Base-by-base conservation (phyloP, 2,329 filamentous ascomycete species). In the Furcasterigmium furcatum region DNA sequence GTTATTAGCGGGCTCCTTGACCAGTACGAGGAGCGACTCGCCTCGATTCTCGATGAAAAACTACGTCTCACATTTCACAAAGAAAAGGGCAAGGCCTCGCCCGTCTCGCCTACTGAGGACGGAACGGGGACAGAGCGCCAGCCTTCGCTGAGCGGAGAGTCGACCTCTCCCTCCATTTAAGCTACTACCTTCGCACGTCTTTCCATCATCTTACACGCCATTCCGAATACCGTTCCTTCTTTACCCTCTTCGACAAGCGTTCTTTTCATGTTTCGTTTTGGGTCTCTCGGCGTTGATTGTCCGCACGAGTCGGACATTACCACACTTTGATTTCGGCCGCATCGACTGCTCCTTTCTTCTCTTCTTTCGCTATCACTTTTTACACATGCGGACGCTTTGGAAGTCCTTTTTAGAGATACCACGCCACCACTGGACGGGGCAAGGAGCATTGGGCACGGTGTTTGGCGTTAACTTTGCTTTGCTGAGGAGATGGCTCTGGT, bases 41-140 rank as follows among this genome's bases (percentile, higher is more conserved):
- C 89, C 6, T 80, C 74, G 38, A 74, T 90, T 63, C 72, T 91
- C 38, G 86, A 91, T 52, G 83, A 89, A 62, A 87, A 86, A 61
- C 73, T 90, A 42, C 68, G 75, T 39, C 63, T 82, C 27, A 72
- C 59, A 9, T 67, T 55, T 59, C 66, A 27, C 56, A 60, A 29
- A 58, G 56, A 46, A 58, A 64, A 47, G 52, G 56, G 44, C 62
- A 61, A 19, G 54, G 53, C 16, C n/a, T 18, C 16, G 34, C 16
- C n/a, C 16, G n/a, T 18, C n/a, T 36, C 34, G 4, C 34, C 34
- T 6, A 19, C 34, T 19, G 34, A 36, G n/a, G 34, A 36, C 16
- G 34, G 8, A 19, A 18, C 16, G 34, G 34, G 18, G 18, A 36
- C 16, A 10, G 8, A 19, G n/a, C 16, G 34, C n/a, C n/a, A 5